Evolutionary conservation across 805 yeast genomes (phyloP), one percentile per base, ranked within the genome.

Genomic region (Schwanniomyces sp.): DNA sequence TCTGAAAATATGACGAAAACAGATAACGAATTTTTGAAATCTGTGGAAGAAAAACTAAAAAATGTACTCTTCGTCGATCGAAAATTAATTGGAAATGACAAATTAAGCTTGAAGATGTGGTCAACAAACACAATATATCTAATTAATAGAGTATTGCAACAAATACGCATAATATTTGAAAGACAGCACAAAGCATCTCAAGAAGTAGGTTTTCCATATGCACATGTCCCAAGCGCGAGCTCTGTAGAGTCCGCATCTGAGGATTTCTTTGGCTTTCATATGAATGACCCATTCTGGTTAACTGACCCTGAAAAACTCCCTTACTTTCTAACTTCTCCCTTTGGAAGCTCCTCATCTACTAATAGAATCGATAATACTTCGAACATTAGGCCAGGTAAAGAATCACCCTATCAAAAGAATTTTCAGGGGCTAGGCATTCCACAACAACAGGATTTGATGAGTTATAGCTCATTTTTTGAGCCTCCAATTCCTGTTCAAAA

Each of bases 231-330:
- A 6, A 29, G 14, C 14, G 4, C 34, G 4, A 29, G 16, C 16
- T 16, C 38, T 5, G 24, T 14, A 16, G 25, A 14, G 4, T 14
- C 11, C n/a, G 47, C 40, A 21, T 56, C 70, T 18, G 71, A 74
- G 40, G 69, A 69, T 18, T 59, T 72, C 43, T 55, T 70, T 24
- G 78, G 81, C 8, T 69, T 75, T 52, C 60, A 66, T 41, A 55
- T 75, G 34, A 66, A 64, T 41, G 84, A 79, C 57, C 83, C 83
- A 6, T 79, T 79, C 51, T 77, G 79, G 72, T 65, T 78, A 40
- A 75, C 77, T 14, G 75, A 76, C 52, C 81, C 81, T 2, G 76
- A 67, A 40, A 76, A 74, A 51, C 60, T 75, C 45, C 76, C 77
- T 8, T 63, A 62, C 60, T 62, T 64, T 50, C 56, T 62, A 17